A percentile compares a stretch with the other conserved stretches of the same genome.
These are phyloP conservation scores for Bacidia gigantensis DNA, from an alignment of 495 filamentous ascomycete genomes.

Conservation along the genomic window DNA sequence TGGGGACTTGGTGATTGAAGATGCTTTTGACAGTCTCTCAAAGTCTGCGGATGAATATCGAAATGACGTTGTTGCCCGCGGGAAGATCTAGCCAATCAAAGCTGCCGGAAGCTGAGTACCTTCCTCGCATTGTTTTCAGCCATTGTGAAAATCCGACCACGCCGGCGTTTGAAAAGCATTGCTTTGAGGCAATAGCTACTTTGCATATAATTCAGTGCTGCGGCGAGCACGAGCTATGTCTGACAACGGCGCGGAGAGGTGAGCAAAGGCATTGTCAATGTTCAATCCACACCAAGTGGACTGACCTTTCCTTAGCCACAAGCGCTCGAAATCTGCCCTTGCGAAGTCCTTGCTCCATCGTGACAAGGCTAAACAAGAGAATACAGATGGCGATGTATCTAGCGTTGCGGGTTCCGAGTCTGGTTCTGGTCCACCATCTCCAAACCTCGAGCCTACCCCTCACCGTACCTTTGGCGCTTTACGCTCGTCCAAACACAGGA, in stretches of 20 bases:
- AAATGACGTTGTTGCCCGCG: neutral
- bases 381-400: constrained; percentile 17
- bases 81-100: neutral
- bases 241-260: constrained; percentile 10
- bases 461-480: constrained; percentile 10
- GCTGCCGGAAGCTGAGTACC: no score
- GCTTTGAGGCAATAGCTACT: no score
- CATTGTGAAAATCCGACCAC: no score
- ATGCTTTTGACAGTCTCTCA: no score
- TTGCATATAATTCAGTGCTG: neutral
- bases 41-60: no score
- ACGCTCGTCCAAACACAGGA: constrained; percentile 17
- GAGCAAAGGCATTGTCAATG: neutral
- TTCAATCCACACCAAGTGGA: neutral
- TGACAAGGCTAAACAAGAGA: constrained; percentile 32
- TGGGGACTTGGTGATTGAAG: no score
- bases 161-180: no score
- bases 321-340: constrained; percentile 39
- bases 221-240: constrained; percentile 5
- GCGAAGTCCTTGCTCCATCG: constrained; percentile 39
- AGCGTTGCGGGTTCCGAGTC: constrained; percentile 14
- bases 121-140: no score
- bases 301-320: constrained; percentile 28
- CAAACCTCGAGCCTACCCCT: constrained; percentile 21
- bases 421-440: constrained; percentile 22